Conservation (phyloP, 345 rosid species). For the Lumnitzera littorea region DNA sequence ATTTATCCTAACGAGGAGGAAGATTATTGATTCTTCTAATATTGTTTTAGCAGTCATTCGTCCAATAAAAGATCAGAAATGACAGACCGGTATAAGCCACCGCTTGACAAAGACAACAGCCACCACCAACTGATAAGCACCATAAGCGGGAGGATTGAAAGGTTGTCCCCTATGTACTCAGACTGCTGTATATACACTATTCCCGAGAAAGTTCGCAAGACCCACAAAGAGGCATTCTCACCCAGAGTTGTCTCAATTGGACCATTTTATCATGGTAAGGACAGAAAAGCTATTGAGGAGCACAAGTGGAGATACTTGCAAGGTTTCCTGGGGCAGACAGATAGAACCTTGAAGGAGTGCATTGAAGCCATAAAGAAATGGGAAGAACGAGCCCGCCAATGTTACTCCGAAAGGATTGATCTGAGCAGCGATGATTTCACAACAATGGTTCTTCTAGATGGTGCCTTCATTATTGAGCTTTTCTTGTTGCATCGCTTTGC, state of each 20-base stretch:
- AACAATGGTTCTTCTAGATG: constrained; percentile 8
- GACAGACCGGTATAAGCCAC: too few relatives aligned
- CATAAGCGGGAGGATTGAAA: too few relatives aligned
- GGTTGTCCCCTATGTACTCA: neutral
- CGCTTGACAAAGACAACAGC: too few relatives aligned
- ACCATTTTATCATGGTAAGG: constrained; percentile 12
- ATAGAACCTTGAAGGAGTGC: neutral
- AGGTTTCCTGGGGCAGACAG: neutral
- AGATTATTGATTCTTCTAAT: too few relatives aligned
- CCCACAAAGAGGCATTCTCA: constrained; percentile 1
- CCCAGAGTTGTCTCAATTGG: constrained; percentile 16
- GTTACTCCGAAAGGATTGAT: constrained; percentile 6
- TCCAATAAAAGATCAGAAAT: too few relatives aligned
- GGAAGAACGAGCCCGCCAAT: neutral
- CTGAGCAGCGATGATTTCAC: neutral
- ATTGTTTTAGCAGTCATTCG: too few relatives aligned
- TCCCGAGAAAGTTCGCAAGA: neutral
- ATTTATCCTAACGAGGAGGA: too few relatives aligned
- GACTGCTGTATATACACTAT: constrained; percentile 11
- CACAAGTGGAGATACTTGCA: constrained; percentile 9
- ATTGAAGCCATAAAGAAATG: neutral
- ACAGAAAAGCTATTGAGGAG: constrained; percentile 2
- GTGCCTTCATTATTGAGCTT: constrained; percentile 3
- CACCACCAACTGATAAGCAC: too few relatives aligned
- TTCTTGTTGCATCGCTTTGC: neutral